These are phyloP conservation scores for carrot (Daucus carota) DNA, from an alignment of 129 eudicot genomes.

Conservation along the genomic window DNA sequence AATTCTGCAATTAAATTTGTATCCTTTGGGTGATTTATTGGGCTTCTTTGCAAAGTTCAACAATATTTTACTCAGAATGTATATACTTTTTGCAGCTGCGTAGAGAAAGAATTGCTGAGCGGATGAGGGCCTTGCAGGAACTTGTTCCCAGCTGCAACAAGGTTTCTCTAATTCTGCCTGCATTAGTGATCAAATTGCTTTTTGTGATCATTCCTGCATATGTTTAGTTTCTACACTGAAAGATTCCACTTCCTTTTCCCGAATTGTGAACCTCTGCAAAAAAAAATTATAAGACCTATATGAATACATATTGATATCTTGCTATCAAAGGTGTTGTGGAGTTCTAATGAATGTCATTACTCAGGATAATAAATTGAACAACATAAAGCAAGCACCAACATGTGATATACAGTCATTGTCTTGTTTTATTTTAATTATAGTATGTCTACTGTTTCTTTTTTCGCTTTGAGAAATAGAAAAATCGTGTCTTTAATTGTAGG, in stretches of 20 bases:
- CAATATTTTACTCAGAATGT: slow-evolving; percentile 4
- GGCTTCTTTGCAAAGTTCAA: not conserved
- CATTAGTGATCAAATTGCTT: not conserved
- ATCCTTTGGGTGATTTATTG: not conserved
- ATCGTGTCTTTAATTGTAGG: not conserved
- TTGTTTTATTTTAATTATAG: not conserved
- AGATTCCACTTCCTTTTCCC: not conserved
- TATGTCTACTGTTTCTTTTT: not conserved
- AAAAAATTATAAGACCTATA: not conserved
- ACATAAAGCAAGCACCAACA: not conserved
- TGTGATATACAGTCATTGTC: not conserved
- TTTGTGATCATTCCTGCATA: not conserved
- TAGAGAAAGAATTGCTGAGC: slow-evolving; percentile 91
- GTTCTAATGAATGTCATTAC: not conserved
- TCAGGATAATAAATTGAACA: not conserved
- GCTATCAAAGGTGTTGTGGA: not conserved
- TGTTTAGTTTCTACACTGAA: not conserved
- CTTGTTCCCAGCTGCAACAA: slow-evolving; percentile 96
- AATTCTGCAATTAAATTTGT: not conserved
- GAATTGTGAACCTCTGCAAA: not conserved
- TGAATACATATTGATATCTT: not conserved
- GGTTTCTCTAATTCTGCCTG: slow-evolving; percentile 30
- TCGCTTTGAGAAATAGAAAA: not conserved
- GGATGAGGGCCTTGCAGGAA: slow-evolving; percentile 97
- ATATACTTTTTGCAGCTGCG: slow-evolving; percentile 49